Percentiles rank a stretch among this genome's conserved stretches.
Evolutionary conservation across 169 alveolate species (phyloP).

Genomic region (Condylostoma magnum): DNA sequence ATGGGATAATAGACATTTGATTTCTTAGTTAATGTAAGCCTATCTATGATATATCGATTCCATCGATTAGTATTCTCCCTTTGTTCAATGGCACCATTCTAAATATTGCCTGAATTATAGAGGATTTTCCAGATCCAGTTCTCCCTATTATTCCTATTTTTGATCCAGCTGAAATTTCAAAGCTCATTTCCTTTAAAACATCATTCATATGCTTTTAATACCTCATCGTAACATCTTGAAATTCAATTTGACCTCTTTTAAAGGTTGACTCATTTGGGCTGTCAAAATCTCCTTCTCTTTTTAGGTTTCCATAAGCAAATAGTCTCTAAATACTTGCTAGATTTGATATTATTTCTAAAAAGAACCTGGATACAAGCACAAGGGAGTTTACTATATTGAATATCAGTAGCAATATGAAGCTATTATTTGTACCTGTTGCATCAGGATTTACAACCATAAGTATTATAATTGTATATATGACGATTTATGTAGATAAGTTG

Average conservation of each 20-base stretch:
- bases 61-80: conserved; percentile 72
- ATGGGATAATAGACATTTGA: conserved; percentile 79
- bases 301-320: conserved; percentile 21
- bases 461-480: too few species aligned
- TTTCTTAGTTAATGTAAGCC: conserved; percentile 54
- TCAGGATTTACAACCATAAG: too few species aligned
- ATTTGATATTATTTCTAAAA: neutral
- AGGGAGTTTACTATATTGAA: too few species aligned
- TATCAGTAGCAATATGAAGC: too few species aligned
- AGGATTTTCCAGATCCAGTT: conserved; percentile 94
- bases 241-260: conserved; percentile 53
- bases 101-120: conserved; percentile 82
- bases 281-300: conserved; percentile 27
- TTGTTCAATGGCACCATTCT: conserved; percentile 71
- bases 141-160: conserved; percentile 91
- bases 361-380: too few species aligned
- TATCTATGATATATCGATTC: conserved; percentile 43
- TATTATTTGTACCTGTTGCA: too few species aligned
- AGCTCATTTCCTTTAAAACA: conserved; percentile 66
- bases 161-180: conserved; percentile 38
- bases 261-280: neutral
- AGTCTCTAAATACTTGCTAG: conserved; percentile 24
- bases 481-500: too few species aligned
- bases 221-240: conserved; percentile 66
- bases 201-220: conserved; percentile 78